Percentiles rank a stretch among this genome's conserved stretches.
Evolutionary conservation across 2,329 filamentous ascomycete species (phyloP).

Genomic region (Cryphonectria parasitica): DNA sequence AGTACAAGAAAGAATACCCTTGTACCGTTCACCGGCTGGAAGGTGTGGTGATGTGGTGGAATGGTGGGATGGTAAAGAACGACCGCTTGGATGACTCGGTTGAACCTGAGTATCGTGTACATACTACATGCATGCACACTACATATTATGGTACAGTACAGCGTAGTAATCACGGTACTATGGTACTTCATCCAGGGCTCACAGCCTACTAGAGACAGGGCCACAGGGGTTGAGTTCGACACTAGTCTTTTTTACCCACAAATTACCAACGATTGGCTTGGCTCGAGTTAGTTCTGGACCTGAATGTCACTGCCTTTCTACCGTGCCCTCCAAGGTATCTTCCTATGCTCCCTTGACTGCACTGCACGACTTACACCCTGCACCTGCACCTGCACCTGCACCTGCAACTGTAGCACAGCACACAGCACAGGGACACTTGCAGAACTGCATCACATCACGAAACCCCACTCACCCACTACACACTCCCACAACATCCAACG

Average conservation of each 20-base stretch:
- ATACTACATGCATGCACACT: background rate
- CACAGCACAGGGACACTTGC: background rate
- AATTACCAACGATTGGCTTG: background rate
- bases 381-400: conserved; percentile 4
- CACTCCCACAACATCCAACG: background rate
- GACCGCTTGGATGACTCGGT: background rate
- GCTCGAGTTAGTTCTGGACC: background rate
- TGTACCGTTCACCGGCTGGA: background rate
- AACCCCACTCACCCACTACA: background rate
- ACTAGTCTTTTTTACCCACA: background rate
- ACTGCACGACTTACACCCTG: conserved; percentile 4
- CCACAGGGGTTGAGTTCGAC: background rate
- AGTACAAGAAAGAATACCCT: background rate
- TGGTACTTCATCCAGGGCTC: background rate
- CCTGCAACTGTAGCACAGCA: background rate
- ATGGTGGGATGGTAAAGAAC: background rate
- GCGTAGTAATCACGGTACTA: background rate
- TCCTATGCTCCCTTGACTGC: background rate
- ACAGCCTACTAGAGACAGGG: background rate
- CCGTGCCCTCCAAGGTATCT: background rate
- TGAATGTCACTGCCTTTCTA: background rate
- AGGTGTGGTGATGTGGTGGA: background rate
- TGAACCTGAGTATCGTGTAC: background rate
- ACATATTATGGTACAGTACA: background rate
- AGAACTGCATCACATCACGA: background rate